These are phyloP conservation scores for Xylariaceae sp. DNA, from an alignment of 2,329 filamentous ascomycete species.

Conservation along the genomic window DNA sequence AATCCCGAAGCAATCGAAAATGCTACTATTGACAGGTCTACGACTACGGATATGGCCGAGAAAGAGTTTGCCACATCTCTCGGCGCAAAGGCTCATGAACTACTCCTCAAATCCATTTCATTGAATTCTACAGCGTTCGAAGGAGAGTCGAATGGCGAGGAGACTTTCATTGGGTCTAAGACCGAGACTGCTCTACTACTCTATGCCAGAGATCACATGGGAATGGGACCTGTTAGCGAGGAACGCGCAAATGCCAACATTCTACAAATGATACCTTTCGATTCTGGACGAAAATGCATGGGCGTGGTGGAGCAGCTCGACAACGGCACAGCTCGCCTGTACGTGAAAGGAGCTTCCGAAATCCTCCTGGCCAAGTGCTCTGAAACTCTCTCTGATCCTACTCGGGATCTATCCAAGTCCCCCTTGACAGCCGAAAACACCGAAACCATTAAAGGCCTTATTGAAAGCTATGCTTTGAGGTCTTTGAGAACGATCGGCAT, in stretches of 20 bases:
- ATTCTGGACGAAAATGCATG: conserved; percentile 78
- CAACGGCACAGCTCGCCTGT: conserved; percentile 60
- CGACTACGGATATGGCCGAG: conserved; percentile 47
- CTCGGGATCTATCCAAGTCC: conserved; percentile 50
- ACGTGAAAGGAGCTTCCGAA: conserved; percentile 70
- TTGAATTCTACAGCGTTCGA: conserved; percentile 80
- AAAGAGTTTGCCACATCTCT: conserved; percentile 57
- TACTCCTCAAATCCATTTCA: conserved; percentile 66
- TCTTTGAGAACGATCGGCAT: conserved; percentile 87
- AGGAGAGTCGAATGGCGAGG: conserved; percentile 70
- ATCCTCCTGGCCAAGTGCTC: conserved; percentile 66
- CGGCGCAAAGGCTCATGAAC: conserved; percentile 53
- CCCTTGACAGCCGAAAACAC: conserved; percentile 60
- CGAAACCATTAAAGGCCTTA: conserved; percentile 67
- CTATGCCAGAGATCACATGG: conserved; percentile 70
- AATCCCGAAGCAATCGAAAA: conserved; percentile 32
- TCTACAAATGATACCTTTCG: conserved; percentile 75
- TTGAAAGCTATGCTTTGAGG: conserved; percentile 77
- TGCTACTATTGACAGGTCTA: conserved; percentile 17
- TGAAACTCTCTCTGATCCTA: conserved; percentile 57
- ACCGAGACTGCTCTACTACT: conserved; percentile 78
- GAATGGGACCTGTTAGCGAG: conserved; percentile 69
- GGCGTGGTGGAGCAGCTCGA: conserved; percentile 62
- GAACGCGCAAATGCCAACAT: conserved; percentile 66
- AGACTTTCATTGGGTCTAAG: conserved; percentile 77